These are phyloP conservation scores for Magnusiomyces starmeri DNA, from an alignment of 1,139 yeast genomes.

Conservation along the genomic window DNA sequence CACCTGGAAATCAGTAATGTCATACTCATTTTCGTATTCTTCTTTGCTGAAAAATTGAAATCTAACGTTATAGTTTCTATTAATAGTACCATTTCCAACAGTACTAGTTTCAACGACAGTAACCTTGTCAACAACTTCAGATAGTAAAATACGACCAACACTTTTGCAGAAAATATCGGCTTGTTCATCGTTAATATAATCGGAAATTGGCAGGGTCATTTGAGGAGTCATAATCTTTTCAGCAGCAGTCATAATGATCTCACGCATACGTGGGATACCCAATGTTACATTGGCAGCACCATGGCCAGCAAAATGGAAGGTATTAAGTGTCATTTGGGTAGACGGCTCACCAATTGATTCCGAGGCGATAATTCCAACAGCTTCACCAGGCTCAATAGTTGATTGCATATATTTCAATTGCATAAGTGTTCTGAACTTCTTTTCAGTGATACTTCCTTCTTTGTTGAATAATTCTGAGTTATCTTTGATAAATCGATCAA, in stretches of 20 bases:
- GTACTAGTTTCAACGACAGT: conserved; percentile 79
- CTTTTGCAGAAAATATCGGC: conserved; percentile 94
- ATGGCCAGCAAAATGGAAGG: conserved; percentile 99
- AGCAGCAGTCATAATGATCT: conserved; percentile 98
- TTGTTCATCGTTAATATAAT: conserved; percentile 71
- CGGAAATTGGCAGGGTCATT: conserved; percentile 83
- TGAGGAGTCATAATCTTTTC: conserved; percentile 94
- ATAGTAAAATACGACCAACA: conserved; percentile 73
- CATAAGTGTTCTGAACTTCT: conserved; percentile 94
- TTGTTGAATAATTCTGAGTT: conserved; percentile 42
- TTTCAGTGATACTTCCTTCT: conserved; percentile 51
- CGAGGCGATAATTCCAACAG: conserved; percentile 97
- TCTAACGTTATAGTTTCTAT: conserved; percentile 69
- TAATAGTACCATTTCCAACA: conserved; percentile 43
- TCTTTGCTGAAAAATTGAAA: conserved; percentile 66
- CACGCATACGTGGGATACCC: conserved; percentile 99
- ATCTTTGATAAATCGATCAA: conserved; percentile 59
- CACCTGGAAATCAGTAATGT: conserved; percentile 70
- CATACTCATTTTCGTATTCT: conserved; percentile 85
- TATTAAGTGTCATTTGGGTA: conserved; percentile 97
- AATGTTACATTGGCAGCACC: conserved; percentile 99
- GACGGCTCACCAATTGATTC: conserved; percentile 99
- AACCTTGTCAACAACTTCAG: conserved; percentile 84
- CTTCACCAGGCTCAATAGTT: conserved; percentile 90
- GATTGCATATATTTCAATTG: conserved; percentile 98